phyloP scores from a whole-genome alignment of 768 basidiomycete species.

The Lactarius trivialis region DNA sequence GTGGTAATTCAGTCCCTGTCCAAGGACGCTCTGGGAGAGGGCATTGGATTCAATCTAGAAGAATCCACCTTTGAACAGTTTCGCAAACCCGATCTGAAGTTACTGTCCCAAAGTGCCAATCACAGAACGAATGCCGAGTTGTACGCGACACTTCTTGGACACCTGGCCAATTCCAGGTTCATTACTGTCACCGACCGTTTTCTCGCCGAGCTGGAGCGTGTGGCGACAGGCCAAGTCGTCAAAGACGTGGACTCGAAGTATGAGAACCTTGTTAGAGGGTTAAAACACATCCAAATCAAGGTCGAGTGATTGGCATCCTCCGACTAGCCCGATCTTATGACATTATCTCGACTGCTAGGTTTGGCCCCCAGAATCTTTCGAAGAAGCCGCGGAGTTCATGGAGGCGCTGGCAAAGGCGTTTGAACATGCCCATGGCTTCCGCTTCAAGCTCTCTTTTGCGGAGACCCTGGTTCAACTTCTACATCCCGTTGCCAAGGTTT shows the following conservation, averaged over 20 bases:
- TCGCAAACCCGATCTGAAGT: constrained; percentile 59
- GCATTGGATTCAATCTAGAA: constrained; percentile 74
- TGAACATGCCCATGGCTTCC: constrained; percentile 73
- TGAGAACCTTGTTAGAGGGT: constrained; percentile 76
- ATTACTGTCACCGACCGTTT: constrained; percentile 91
- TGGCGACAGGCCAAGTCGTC: constrained; percentile 65
- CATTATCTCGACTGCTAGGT: constrained; percentile 44
- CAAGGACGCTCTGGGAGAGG: constrained; percentile 72
- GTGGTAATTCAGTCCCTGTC: constrained; percentile 65
- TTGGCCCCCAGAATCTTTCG: constrained; percentile 89
- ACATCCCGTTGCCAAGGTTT: constrained; percentile 84
- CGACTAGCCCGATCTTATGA: neutral
- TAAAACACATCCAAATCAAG: constrained; percentile 79
- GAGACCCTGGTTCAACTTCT: constrained; percentile 71
- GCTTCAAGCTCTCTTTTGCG: constrained; percentile 79
- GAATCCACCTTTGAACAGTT: constrained; percentile 86
- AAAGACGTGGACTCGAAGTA: constrained; percentile 79
- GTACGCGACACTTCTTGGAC: constrained; percentile 78
- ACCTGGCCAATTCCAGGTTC: constrained; percentile 80
- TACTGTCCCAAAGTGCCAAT: constrained; percentile 62
- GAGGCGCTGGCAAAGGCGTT: constrained; percentile 79
- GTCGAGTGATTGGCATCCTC: constrained; percentile 31
- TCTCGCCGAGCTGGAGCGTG: constrained; percentile 66
- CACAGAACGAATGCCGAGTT: constrained; percentile 76
- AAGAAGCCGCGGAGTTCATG: constrained; percentile 89